Conservation (phyloP, 805 yeast genomes). For the Kuraishia cidri region DNA sequence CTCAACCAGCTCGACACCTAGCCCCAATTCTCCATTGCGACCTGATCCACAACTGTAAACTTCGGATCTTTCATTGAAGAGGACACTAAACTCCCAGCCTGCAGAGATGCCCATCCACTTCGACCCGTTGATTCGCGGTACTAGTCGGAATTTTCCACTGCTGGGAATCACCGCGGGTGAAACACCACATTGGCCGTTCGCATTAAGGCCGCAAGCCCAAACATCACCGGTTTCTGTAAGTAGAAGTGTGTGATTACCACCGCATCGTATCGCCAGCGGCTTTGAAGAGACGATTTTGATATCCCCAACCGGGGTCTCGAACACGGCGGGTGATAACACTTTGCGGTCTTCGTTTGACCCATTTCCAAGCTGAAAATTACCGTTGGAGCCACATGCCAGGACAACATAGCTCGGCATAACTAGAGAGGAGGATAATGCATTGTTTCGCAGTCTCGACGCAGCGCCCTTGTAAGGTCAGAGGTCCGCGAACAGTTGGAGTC, state of each 20-base stretch:
- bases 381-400: conserved; percentile 78
- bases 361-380: conserved; percentile 65
- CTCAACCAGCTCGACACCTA: conserved; percentile 17
- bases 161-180: neutral
- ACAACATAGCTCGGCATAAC: too few species aligned
- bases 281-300: conserved; percentile 1
- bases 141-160: too few species aligned
- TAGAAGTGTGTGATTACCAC: conserved; percentile 81
- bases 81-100: conserved; percentile 74
- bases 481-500: too few species aligned
- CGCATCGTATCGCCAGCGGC: conserved; percentile 51
- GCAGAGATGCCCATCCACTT: conserved; percentile 44
- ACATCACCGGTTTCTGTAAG: conserved; percentile 43
- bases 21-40: conserved; percentile 66
- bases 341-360: conserved; percentile 40
- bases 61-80: conserved; percentile 29
- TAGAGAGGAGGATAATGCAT: too few species aligned
- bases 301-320: neutral
- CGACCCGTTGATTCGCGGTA: conserved; percentile 7
- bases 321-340: conserved; percentile 11
- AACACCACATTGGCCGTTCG: conserved; percentile 44
- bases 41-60: conserved; percentile 58
- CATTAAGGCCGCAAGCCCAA: conserved; percentile 52
- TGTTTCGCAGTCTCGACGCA: too few species aligned
- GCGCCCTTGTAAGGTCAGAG: too few species aligned